Evolutionary conservation across 495 filamentous ascomycete genomes (phyloP).

Genomic region (Aspergillus homomorphus): DNA sequence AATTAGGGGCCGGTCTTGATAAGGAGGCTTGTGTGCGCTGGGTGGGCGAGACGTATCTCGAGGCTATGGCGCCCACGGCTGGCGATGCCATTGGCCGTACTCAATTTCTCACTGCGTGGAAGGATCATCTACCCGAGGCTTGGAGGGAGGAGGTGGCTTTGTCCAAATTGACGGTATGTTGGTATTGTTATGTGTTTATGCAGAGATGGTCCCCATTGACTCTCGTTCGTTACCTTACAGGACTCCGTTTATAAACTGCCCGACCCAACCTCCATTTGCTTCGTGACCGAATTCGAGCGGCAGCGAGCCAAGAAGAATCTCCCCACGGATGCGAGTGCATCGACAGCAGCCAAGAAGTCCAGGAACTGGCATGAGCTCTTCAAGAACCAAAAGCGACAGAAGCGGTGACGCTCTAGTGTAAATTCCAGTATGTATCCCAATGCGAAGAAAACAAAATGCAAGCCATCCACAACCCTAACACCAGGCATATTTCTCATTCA

Average conservation of each 20-base stretch:
- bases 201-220: background rate
- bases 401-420: slow-evolving; percentile 19
- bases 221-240: slow-evolving; percentile 15
- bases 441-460: background rate
- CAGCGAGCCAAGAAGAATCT: slow-evolving; percentile 32
- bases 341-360: slow-evolving; percentile 47
- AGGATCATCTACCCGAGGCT: slow-evolving; percentile 54
- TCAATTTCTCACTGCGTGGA: slow-evolving; percentile 53
- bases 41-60: slow-evolving; percentile 52
- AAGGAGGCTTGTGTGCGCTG: slow-evolving; percentile 42
- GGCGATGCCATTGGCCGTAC: slow-evolving; percentile 37
- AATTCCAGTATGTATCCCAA: background rate
- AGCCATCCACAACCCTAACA: slow-evolving; percentile 47
- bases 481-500: slow-evolving; percentile 94
- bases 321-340: slow-evolving; percentile 28
- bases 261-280: slow-evolving; percentile 41
- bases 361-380: slow-evolving; percentile 93
- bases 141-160: slow-evolving; percentile 54
- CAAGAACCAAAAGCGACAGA: slow-evolving; percentile 44
- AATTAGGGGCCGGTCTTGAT: slow-evolving; percentile 47
- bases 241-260: slow-evolving; percentile 36
- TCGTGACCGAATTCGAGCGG: slow-evolving; percentile 34
- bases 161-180: slow-evolving; percentile 42
- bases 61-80: slow-evolving; percentile 41
- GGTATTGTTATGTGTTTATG: background rate